A percentile compares a stretch with the other conserved stretches of the same genome.
phyloP scores from a whole-genome alignment of 805 yeast species.

The Suhomyces faveliae region DNA sequence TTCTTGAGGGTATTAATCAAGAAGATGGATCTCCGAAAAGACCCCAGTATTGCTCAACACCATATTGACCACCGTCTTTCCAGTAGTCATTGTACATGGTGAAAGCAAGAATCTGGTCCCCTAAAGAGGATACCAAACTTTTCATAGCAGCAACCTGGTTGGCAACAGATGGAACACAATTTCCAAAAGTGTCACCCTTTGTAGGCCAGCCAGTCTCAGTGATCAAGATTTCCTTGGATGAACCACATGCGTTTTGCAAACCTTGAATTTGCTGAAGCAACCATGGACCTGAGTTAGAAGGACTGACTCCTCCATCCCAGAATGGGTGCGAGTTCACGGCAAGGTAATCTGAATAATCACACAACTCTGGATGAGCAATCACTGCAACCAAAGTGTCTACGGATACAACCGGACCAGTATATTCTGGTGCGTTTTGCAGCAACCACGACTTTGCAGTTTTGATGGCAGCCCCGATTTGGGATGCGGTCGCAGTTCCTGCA shows the following conservation, averaged over 20 bases:
- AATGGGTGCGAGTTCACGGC: slow-evolving; percentile 69
- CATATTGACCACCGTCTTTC: slow-evolving; percentile 56
- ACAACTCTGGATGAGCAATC: slow-evolving; percentile 47
- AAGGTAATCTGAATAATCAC: slow-evolving; percentile 58
- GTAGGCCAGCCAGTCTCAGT: slow-evolving; percentile 77
- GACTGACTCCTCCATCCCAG: slow-evolving; percentile 55
- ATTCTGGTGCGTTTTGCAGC: slow-evolving; percentile 41
- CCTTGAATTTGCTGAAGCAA: slow-evolving; percentile 45
- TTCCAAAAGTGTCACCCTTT: slow-evolving; percentile 51
- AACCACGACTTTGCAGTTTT: slow-evolving; percentile 46
- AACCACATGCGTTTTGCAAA: slow-evolving; percentile 48
- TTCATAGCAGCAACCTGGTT: slow-evolving; percentile 55
- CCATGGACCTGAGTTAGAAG: slow-evolving; percentile 55
- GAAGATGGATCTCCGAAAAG: slow-evolving; percentile 28
- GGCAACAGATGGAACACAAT: slow-evolving; percentile 52
- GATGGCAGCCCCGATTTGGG: slow-evolving; percentile 49
- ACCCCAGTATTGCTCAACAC: slow-evolving; percentile 66
- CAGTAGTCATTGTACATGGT: slow-evolving; percentile 64
- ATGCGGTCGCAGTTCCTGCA: slow-evolving; percentile 45
- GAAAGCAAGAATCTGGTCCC: slow-evolving; percentile 53
- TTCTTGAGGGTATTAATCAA: neutral
- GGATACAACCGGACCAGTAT: slow-evolving; percentile 56
- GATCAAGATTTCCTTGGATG: slow-evolving; percentile 47
- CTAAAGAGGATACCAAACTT: slow-evolving; percentile 47
- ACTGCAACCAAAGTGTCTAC: slow-evolving; percentile 69